Conservation (phyloP, 2,329 filamentous ascomycete genomes). For the Tricladium varicosporioides region DNA sequence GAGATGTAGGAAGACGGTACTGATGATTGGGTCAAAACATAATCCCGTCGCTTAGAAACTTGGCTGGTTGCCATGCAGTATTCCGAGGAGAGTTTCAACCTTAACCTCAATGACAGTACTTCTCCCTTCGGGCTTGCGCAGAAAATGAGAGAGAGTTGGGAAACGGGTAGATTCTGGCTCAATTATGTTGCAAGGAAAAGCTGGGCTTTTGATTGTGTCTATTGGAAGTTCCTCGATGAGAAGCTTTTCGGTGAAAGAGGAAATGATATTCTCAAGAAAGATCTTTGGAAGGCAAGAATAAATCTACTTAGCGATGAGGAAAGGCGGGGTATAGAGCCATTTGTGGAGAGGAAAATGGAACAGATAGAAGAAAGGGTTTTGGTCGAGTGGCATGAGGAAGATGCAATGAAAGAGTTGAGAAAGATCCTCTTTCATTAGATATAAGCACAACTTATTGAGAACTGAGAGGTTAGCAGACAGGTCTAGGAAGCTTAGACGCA, state of each 20-base stretch:
- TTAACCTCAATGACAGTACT: constrained; percentile 30
- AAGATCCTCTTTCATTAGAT: too few species aligned
- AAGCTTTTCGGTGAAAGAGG: constrained; percentile 34
- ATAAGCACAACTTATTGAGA: too few species aligned
- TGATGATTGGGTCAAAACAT: constrained; percentile 33
- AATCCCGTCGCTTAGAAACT: constrained; percentile 34
- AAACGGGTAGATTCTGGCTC: constrained; percentile 34
- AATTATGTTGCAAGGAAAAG: constrained; percentile 31
- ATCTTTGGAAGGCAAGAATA: constrained; percentile 31
- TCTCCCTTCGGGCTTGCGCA: constrained; percentile 38
- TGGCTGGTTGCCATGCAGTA: constrained; percentile 36
- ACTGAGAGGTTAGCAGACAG: too few species aligned
- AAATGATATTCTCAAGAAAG: constrained; percentile 11
- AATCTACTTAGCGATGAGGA: constrained; percentile 32
- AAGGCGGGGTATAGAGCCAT: constrained; percentile 29
- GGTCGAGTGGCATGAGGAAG: constrained; percentile 14
- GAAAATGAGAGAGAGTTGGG: constrained; percentile 39
- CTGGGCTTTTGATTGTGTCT: constrained; percentile 36
- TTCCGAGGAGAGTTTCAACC: constrained; percentile 12
- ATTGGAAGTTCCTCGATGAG: constrained; percentile 39
- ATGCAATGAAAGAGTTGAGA: too few species aligned
- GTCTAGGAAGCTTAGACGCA: too few species aligned
- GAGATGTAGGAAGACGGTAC: constrained; percentile 36
- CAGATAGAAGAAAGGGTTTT: constrained; percentile 22
- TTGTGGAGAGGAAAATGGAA: constrained; percentile 34